These are phyloP conservation scores for Anthoceros angustus DNA, from an alignment of 225 moss, liverwort and hornwort species.

Conservation along the genomic window DNA sequence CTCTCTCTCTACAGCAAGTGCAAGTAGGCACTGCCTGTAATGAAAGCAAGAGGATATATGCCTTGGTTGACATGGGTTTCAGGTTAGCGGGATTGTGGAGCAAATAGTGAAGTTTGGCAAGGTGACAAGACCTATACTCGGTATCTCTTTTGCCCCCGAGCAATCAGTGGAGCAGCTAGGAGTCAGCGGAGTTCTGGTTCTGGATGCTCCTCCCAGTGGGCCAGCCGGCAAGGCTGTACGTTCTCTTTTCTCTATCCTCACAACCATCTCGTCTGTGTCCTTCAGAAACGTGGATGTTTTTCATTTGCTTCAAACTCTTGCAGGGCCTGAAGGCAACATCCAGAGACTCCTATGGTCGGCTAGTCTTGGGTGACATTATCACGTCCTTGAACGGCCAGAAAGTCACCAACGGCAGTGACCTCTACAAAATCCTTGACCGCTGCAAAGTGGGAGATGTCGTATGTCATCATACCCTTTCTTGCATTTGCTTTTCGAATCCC, in stretches of 20 bases:
- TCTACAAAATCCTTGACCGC: conserved; percentile 91
- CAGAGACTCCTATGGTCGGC: conserved; percentile 67
- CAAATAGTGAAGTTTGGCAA: conserved; percentile 92
- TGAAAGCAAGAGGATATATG: too few species aligned
- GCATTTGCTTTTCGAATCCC: neutral
- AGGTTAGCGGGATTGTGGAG: conserved; percentile 96
- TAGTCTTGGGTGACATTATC: conserved; percentile 91
- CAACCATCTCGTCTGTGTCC: neutral
- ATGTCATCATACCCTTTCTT: neutral
- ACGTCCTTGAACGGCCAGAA: conserved; percentile 79
- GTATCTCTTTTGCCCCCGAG: conserved; percentile 95
- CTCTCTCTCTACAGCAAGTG: too few species aligned
- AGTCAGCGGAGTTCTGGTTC: conserved; percentile 85
- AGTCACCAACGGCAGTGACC: conserved; percentile 76
- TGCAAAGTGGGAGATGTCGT: conserved; percentile 95
- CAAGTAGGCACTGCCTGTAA: too few species aligned
- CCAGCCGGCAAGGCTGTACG: conserved; percentile 98
- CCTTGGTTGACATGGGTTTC: neutral
- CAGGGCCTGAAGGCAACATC: conserved; percentile 64
- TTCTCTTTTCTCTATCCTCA: neutral
- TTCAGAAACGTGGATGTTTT: neutral
- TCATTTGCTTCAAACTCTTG: conserved; percentile 7
- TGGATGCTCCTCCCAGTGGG: conserved; percentile 80
- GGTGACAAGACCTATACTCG: conserved; percentile 85
- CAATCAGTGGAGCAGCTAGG: conserved; percentile 95